Conservation (phyloP, 495 filamentous ascomycete species). For the Sordaria brevicollis region DNA sequence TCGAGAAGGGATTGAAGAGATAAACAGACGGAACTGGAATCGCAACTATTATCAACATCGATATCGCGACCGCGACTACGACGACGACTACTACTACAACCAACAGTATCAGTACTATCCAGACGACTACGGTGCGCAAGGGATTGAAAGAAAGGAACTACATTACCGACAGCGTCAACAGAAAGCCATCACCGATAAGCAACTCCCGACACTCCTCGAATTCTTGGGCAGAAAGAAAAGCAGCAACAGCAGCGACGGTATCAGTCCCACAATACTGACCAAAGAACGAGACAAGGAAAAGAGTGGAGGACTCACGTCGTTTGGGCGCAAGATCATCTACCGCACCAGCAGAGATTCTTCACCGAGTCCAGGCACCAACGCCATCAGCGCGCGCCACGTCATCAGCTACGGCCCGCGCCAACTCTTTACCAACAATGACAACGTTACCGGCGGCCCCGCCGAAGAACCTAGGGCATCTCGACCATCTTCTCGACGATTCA, state of each 20-base stretch:
- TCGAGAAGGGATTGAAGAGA: background rate
- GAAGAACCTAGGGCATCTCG: constrained; percentile 45
- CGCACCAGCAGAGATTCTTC: constrained; percentile 1
- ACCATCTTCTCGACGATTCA: constrained; percentile 58
- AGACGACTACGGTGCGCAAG: background rate
- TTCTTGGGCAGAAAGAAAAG: background rate
- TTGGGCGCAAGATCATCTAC: background rate
- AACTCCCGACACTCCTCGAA: constrained; percentile 10
- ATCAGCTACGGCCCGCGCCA: constrained; percentile 6
- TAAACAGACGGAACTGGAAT: background rate
- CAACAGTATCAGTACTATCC: background rate
- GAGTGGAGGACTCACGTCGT: background rate
- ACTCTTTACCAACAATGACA: constrained; percentile 14
- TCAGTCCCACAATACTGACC: background rate
- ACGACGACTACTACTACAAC: background rate
- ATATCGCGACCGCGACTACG: background rate
- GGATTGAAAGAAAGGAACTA: background rate
- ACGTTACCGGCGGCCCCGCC: constrained; percentile 33
- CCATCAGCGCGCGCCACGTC: constrained; percentile 6
- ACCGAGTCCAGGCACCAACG: background rate
- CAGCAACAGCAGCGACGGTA: background rate
- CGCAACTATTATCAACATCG: background rate
- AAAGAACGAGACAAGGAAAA: constrained; percentile 2
- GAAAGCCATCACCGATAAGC: constrained; percentile 9
- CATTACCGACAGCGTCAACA: constrained; percentile 5